Conservation (phyloP, 768 basidiomycete genomes). For the Harrya chromipes region DNA sequence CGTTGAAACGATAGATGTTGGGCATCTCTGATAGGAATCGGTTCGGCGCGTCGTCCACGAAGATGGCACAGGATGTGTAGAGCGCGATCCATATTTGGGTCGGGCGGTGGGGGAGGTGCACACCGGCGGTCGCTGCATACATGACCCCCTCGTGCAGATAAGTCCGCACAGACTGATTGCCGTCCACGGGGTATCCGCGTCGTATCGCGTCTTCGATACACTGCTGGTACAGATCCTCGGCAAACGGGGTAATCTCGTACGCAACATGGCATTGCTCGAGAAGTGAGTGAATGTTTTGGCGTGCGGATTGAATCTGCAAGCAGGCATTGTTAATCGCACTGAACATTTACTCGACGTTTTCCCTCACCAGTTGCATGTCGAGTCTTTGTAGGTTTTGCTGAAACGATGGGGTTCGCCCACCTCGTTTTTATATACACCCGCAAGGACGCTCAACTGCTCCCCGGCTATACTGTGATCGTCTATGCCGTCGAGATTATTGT, state of each 20-base stretch:
- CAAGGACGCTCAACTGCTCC: too few relatives aligned
- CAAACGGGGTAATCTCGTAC: not conserved
- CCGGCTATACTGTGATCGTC: too few relatives aligned
- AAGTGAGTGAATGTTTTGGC: not conserved
- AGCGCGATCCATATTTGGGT: conserved; percentile 34
- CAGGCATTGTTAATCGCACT: not conserved
- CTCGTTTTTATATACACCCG: too few relatives aligned
- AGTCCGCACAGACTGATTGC: conserved; percentile 20
- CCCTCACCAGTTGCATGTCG: too few relatives aligned
- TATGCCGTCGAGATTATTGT: too few relatives aligned
- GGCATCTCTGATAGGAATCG: conserved; percentile 20
- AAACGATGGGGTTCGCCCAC: too few relatives aligned
- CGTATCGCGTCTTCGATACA: conserved; percentile 17
- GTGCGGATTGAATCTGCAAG: not conserved
- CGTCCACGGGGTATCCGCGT: conserved; percentile 27
- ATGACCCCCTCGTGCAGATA: conserved; percentile 32
- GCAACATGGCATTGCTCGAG: not conserved
- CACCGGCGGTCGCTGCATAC: conserved; percentile 25
- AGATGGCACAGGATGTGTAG: conserved; percentile 38
- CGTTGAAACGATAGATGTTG: conserved; percentile 33
- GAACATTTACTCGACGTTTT: not conserved
- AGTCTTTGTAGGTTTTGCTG: too few relatives aligned
- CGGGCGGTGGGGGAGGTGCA: conserved; percentile 24
- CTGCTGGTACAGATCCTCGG: conserved; percentile 3
- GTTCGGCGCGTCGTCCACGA: conserved; percentile 35